Evolutionary conservation across 2,329 filamentous ascomycete species (phyloP), one percentile per base, ranked within the genome.

Genomic region (Alternaria metachromatica): DNA sequence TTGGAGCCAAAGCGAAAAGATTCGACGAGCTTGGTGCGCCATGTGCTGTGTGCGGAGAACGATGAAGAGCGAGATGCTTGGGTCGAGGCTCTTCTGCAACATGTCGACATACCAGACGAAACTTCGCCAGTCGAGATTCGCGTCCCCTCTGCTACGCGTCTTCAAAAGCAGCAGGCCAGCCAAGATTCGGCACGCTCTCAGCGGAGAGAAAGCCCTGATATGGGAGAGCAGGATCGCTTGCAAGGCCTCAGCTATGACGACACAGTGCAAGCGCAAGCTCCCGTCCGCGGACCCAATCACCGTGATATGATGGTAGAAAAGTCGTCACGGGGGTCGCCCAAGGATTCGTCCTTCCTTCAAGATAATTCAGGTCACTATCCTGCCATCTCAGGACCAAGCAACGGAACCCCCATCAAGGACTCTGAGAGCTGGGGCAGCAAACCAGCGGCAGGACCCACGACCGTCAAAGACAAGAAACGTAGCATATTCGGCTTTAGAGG

Each of bases 1-100:
- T 80, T 98, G 56, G 96, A 99, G 76, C 95, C 95, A 2, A 99
- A 99, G 84, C 93, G 94, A 80, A 98, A 97, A 80, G 96, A 99
- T 76, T 94, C 94, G 0, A 90, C 86, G 21, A 94, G 92, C 70
- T 87, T 95, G 57, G 93, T 97, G 23, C 92, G 95, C 68, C 96
- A 99, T 78, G 94, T 99, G 1, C 84, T 99, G 18, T 99, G 96
- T 78, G 95, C 96, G 0, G 96, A 99, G 80, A 98, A 92, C 74
- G 96, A 99, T 73, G 87, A 86, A 63, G 96, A 99, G 82, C 89
- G 96, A 63, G 96, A 99, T 80, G 86, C 90, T 48, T 99, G 96
- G 96, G 95, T 99, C 2, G 92, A 96, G 61, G 91, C 92, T 21
- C 84, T 99, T 44, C 83, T 98, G 63, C 91, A 93, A 70, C 97